Base-by-base conservation (phyloP, 768 basidiomycete genomes). In the Auricularia heimuer region DNA sequence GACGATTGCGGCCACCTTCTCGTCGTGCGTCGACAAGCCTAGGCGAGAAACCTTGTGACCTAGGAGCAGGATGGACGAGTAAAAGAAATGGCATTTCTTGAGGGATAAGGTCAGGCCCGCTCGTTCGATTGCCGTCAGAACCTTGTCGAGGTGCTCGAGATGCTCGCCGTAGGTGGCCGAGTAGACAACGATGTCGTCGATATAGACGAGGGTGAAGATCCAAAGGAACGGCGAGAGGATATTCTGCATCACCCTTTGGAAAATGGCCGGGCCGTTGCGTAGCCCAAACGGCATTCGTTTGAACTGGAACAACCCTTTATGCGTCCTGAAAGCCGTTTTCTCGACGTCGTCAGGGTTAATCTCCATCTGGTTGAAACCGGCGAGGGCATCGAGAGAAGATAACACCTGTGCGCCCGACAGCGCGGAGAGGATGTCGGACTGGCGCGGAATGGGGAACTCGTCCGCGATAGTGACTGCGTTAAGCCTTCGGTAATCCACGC, bases 331-430 rank as follows among this genome's bases (percentile, higher is more conserved):
- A 0, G 77, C 78, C 0, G 75, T 73, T 51, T 76, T 75, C 33
- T 76, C 71, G 11, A 67, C 65, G n/a, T 72, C 74, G 8, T 74
- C 67, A 0, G 70, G 65, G 0, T 62, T 64, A 61, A 79, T 71
- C 51, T 72, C 69, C 1, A 79, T 64, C 64, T 82, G 81, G 0
- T 76, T 78, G 64, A 80, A 82, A 8, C 79, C 77, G 0, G 79
- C 71, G 0, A 77, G 63, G 0, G 76, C 75, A 67, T 79, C 77
- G 4, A 80, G 67, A 0, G 75, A 70, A 0, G 77, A 71, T 1
- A 81, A 66, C 10, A 67, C 70, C 63, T 77, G 73, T 4, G 71
- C 64, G 0, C 76, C 77, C 1, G 68, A 67, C 4, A 78, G 63
- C 0, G 73, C 70, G 63, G 75, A 74, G 3, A 75, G 61, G 0